Evolutionary conservation across 2,329 filamentous ascomycete species (phyloP), one percentile per base, ranked within the genome.

Genomic region (Xylogone sp.): DNA sequence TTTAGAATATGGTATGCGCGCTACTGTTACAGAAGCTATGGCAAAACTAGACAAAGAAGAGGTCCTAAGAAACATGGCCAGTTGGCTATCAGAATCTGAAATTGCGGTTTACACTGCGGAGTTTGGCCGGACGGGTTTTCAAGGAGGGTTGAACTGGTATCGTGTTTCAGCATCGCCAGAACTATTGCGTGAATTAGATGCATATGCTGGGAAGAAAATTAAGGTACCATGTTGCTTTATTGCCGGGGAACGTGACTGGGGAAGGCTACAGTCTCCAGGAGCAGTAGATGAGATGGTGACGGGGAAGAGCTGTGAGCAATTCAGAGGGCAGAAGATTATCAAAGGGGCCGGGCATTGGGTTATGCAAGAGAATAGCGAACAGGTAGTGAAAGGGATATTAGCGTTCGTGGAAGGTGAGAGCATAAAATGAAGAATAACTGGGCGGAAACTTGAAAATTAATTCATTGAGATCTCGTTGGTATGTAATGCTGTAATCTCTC

Each of bases 331-430:
- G 29, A 75, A 63, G 46, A 68, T 83, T 18, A 69, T 88, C 12
- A 75, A 83, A 16, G 75, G 75, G 1, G 83, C 83, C 3, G 85
- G 85, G 0, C 86, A 88, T 69, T 88, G 85, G 85, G 77, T 85
- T 31, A 83, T 86, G 62, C 82, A 87, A 65, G 84, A 88, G 64
- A 73, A 81, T 62, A 77, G 82, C 1, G 75, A 79, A 57, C 73
- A 7, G 8, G 13, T 13, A 31, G 27, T 13, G 27, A 31, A 31
- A 13, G 27, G 7, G 13, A 31, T 31, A 31, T 31, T 31, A 31
- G n/a, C n/a, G n/a, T n/a, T n/a, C n/a, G n/a, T n/a, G n/a, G n/a
- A n/a, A n/a, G n/a, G n/a, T n/a, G n/a, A n/a, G n/a, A n/a, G n/a
- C n/a, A n/a, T n/a, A n/a, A n/a, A n/a, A n/a, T n/a, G n/a, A n/a